Percentiles rank a stretch among this genome's conserved stretches.
Conservation (phyloP, 2,329 filamentous ascomycete species). For the Exophiala alcalophila region DNA sequence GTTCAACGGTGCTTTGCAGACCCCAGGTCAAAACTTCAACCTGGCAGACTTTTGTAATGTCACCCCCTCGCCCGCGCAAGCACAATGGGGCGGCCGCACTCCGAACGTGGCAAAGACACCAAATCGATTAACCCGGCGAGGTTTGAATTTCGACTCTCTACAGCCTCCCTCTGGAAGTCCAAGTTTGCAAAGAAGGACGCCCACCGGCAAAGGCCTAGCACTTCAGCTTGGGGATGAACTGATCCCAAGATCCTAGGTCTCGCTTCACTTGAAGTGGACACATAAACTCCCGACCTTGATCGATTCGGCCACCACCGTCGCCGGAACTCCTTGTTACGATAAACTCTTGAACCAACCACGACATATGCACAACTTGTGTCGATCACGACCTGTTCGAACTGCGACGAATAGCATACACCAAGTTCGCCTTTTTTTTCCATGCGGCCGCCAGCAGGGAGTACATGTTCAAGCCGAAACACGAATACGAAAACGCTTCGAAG, state of each 20-base stretch:
- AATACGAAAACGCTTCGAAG: too few relatives aligned
- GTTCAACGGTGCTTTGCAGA: slow-evolving; percentile 77
- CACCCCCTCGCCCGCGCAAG: slow-evolving; percentile 90
- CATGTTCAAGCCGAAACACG: slow-evolving; percentile 6
- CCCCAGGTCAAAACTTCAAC: slow-evolving; percentile 82
- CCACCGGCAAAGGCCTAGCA: slow-evolving; percentile 47
- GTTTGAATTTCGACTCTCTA: slow-evolving; percentile 80
- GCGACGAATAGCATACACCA: slow-evolving; percentile 25
- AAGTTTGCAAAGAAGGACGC: slow-evolving; percentile 23
- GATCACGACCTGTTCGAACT: slow-evolving; percentile 23
- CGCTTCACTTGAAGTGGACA: too few relatives aligned
- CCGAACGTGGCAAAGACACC: slow-evolving; percentile 66
- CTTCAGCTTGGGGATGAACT: slow-evolving; percentile 67
- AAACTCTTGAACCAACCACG: slow-evolving; percentile 14
- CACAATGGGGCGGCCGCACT: slow-evolving; percentile 65
- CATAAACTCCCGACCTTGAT: neutral
- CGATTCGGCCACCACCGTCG: neutral
- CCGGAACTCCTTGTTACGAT: slow-evolving; percentile 12
- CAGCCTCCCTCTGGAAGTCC: slow-evolving; percentile 48
- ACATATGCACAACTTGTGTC: slow-evolving; percentile 15
- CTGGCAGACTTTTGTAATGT: slow-evolving; percentile 98
- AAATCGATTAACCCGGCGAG: slow-evolving; percentile 66
- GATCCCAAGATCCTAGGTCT: slow-evolving; percentile 26
- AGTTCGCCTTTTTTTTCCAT: slow-evolving; percentile 15
- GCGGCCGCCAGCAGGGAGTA: slow-evolving; percentile 10